Evolutionary conservation across 2,329 filamentous ascomycete species (phyloP).

Genomic region (Cryphonectria carpinicola): DNA sequence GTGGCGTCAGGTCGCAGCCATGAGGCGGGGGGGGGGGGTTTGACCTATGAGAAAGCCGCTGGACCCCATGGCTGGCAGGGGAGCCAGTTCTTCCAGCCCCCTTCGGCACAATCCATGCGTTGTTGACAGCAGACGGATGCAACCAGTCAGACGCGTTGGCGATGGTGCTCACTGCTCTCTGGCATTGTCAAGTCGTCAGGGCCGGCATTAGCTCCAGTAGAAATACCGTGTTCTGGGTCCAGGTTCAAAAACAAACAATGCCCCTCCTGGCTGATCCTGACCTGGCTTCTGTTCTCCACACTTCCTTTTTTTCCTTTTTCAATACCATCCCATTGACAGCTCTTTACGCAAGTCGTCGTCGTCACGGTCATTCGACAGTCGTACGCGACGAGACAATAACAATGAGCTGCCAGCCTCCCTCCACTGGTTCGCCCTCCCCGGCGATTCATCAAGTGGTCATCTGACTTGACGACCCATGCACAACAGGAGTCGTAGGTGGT

Average conservation of each 20-base stretch:
- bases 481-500: background rate
- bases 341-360: background rate
- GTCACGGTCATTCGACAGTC: background rate
- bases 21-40: background rate
- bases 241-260: constrained; percentile 25
- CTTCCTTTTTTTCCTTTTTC: background rate
- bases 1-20: constrained; percentile 9
- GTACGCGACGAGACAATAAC: constrained; percentile 26
- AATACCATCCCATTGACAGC: background rate
- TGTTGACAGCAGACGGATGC: constrained; percentile 13
- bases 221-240: constrained; percentile 12
- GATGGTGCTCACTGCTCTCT: constrained; percentile 18
- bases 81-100: constrained; percentile 1
- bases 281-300: constrained; percentile 6
- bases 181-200: constrained; percentile 15
- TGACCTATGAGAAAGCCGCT: constrained; percentile 10
- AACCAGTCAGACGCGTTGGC: constrained; percentile 22
- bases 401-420: constrained; percentile 1
- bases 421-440: background rate
- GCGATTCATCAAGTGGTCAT: constrained; percentile 1
- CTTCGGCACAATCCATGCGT: constrained; percentile 8
- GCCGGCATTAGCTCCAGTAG: constrained; percentile 17
- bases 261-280: constrained; percentile 3
- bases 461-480: constrained; percentile 1
- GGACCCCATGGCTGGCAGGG: constrained; percentile 8